Percentiles rank a stretch among this genome's conserved stretches.
phyloP scores from a whole-genome alignment of 192 early-diverging fungal genomes.

The Entomortierella chlamydospora region DNA sequence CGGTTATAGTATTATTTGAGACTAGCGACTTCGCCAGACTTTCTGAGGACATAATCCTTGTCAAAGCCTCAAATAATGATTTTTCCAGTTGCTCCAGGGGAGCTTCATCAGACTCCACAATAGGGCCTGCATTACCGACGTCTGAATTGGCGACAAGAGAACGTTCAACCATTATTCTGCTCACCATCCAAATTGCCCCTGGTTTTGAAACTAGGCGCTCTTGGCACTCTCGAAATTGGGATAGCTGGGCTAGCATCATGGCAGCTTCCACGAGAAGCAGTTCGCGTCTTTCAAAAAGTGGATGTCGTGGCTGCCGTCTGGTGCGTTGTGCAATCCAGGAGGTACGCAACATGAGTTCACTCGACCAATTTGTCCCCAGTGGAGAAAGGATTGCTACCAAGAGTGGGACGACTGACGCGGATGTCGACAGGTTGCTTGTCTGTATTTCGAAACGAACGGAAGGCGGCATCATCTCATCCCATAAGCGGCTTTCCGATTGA shows the following conservation, averaged over 20 bases:
- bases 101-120: neutral
- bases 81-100: constrained; percentile 21
- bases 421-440: neutral
- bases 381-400: constrained; percentile 24
- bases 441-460: neutral
- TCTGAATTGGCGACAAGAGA: constrained; percentile 7
- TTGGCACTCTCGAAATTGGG: constrained; percentile 28
- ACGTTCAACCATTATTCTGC: constrained; percentile 46
- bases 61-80: constrained; percentile 14
- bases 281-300: constrained; percentile 21
- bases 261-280: constrained; percentile 16
- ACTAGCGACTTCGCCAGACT: constrained; percentile 25
- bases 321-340: neutral
- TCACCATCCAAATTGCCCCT: constrained; percentile 38
- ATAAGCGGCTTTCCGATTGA: neutral
- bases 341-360: constrained; percentile 15
- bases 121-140: neutral
- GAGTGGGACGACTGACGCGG: constrained; percentile 30
- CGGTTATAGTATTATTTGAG: constrained; percentile 43
- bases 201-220: constrained; percentile 27
- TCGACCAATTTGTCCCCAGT: constrained; percentile 17
- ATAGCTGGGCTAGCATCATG: constrained; percentile 5
- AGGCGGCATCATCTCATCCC: constrained; percentile 13
- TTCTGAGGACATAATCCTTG: constrained; percentile 6
- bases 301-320: constrained; percentile 6